phyloP scores from a whole-genome alignment of 2,329 filamentous ascomycete species.

The Setomelanomma holmii region DNA sequence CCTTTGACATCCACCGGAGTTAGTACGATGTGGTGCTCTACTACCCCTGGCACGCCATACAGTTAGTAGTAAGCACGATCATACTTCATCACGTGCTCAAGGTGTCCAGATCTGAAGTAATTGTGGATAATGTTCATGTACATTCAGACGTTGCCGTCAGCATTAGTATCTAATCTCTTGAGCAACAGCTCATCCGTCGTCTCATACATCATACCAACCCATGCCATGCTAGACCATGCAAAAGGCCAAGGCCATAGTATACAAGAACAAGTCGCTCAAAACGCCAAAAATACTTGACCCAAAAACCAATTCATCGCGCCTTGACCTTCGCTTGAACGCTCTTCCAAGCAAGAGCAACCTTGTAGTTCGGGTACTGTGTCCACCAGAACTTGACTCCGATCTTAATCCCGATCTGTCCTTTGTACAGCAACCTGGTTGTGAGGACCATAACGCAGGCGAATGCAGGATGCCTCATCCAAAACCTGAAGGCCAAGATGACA shows the following conservation, averaged over 20 bases:
- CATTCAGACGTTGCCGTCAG: not conserved
- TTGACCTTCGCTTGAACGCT: not conserved
- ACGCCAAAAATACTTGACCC: not conserved
- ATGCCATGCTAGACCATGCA: not conserved
- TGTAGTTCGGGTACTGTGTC: constrained; percentile 6
- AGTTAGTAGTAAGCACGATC: too few relatives aligned
- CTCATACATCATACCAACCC: not conserved
- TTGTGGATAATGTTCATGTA: too few relatives aligned
- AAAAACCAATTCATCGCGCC: not conserved
- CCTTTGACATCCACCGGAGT: too few relatives aligned
- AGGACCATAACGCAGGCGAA: constrained; percentile 9
- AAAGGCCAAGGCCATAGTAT: not conserved
- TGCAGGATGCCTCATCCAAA: constrained; percentile 2
- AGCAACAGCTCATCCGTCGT: not conserved
- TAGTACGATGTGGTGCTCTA: too few relatives aligned
- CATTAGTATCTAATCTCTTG: not conserved
- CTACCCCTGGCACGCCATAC: too few relatives aligned
- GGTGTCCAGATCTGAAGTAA: too few relatives aligned
- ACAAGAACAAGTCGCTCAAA: not conserved
- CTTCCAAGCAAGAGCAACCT: constrained; percentile 4
- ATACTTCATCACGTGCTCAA: not conserved
- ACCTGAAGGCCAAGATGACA: constrained; percentile 1
- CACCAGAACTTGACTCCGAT: constrained; percentile 21
- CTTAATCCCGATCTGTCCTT: constrained; percentile 15
- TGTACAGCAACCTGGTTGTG: constrained; percentile 2